These are phyloP conservation scores for Metschnikowia sp. DNA, from an alignment of 805 yeast species.

Conservation along the genomic window DNA sequence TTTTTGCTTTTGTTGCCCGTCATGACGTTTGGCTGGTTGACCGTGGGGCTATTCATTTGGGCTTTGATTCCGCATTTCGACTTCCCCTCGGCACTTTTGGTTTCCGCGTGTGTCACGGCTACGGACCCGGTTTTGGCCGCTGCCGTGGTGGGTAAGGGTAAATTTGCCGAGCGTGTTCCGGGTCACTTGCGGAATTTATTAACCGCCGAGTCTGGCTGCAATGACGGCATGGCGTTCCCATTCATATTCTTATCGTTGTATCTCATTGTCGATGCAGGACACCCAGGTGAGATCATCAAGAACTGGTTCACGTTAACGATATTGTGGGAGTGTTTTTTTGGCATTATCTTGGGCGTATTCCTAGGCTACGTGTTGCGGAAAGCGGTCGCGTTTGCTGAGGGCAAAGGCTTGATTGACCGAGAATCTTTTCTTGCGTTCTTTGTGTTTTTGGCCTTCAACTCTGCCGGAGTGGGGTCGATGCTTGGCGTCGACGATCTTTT, in stretches of 20 bases:
- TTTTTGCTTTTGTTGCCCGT: conserved; percentile 73
- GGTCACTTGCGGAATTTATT: conserved; percentile 85
- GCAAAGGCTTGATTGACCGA: conserved; percentile 67
- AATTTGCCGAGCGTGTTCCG: conserved; percentile 85
- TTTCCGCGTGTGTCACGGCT: conserved; percentile 88
- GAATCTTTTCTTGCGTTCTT: conserved; percentile 87
- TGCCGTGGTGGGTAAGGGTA: conserved; percentile 92
- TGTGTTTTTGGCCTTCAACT: conserved; percentile 73
- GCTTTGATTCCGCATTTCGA: conserved; percentile 66
- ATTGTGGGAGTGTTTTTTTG: conserved; percentile 78
- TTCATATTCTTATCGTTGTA: conserved; percentile 71
- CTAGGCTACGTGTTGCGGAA: conserved; percentile 73
- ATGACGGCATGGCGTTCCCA: conserved; percentile 96
- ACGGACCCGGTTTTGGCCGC: conserved; percentile 95
- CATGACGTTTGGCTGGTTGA: conserved; percentile 88
- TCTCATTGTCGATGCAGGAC: conserved; percentile 61
- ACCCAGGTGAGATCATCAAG: conserved; percentile 65
- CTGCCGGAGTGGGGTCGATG: conserved; percentile 87
- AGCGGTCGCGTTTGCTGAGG: conserved; percentile 71
- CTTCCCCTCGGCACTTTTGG: conserved; percentile 67
- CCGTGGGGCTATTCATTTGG: conserved; percentile 79
- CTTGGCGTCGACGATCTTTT: conserved; percentile 86
- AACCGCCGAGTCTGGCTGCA: conserved; percentile 85
- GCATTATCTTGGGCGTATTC: conserved; percentile 66
- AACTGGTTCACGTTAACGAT: conserved; percentile 79